Evolutionary conservation across 2,329 filamentous ascomycete species (phyloP), one percentile per base, ranked within the genome.

Genomic region (Neospermospora avenae): DNA sequence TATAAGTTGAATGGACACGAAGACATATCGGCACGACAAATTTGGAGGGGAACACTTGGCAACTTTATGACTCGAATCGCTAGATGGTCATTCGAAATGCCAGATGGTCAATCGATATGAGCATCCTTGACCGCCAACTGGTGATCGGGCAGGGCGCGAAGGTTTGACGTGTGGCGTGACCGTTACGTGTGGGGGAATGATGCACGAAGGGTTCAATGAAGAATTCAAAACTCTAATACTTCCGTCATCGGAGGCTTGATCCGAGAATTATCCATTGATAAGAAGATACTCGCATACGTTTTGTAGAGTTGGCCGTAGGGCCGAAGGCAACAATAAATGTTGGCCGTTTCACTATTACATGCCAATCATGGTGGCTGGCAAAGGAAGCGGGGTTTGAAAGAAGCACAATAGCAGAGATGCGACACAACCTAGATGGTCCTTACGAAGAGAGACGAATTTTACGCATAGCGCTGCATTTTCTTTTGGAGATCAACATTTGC

Each of bases 401-500:
- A 53, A 54, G 22, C 20, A 20, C 34, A 42, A 14, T 18, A 42
- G n/a, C 3, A 42, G 39, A 42, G 16, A 22, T n/a, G 35, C 10
- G 22, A 41, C 5, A 14, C 14, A 41, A 41, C 22, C 14, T 13
- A 20, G 25, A 20, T 7, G 51, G 34, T 4, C 2, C 8, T 6
- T 22, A 51, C 31, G 18, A 22, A 37, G 11, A 16, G 5, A 37
- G 48, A 37, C 14, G n/a, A 20, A 8, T 13, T 56, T 55, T 42
- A 52, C 54, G 58, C 55, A 61, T 59, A 61, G 58, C 57, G 49
- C 31, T 35, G 46, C 20, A 42, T 39, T 56, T 45, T 41, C 16
- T 22, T 54, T 48, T 44, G 4, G 22, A 7, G 16, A 11, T 51
- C 25, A 56, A 55, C 8, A 28, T 49, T 20, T 56, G 49, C 34